phyloP scores from a whole-genome alignment of 208 protist genomes.

The Trypanosoma vivax region DNA sequence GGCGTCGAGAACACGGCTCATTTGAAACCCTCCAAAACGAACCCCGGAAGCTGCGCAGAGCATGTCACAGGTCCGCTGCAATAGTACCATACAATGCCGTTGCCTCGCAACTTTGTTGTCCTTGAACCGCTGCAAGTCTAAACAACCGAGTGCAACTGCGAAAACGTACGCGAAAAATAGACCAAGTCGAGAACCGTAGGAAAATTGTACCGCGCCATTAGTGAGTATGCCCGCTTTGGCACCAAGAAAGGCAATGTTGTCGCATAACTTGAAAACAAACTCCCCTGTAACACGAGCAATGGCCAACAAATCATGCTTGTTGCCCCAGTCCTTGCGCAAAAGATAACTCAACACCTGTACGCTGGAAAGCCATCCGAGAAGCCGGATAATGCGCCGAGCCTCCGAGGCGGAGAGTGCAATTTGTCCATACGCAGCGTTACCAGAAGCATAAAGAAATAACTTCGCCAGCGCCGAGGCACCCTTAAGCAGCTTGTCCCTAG shows the following conservation, averaged over 20 bases:
- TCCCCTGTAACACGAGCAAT: slow-evolving; percentile 64
- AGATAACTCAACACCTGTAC: slow-evolving; percentile 48
- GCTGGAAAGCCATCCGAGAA: slow-evolving; percentile 64
- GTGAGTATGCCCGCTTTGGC: slow-evolving; percentile 27
- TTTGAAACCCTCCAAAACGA: slow-evolving; percentile 4
- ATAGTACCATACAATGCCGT: slow-evolving; percentile 35
- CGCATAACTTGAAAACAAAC: slow-evolving; percentile 63
- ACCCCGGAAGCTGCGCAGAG: slow-evolving; percentile 24
- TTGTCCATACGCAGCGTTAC: slow-evolving; percentile 39
- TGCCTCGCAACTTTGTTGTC: too few species aligned
- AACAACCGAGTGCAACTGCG: slow-evolving; percentile 49
- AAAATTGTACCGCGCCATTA: slow-evolving; percentile 24
- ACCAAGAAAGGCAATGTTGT: slow-evolving; percentile 74
- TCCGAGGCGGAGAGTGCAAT: slow-evolving; percentile 56
- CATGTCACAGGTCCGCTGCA: slow-evolving; percentile 69
- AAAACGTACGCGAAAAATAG: slow-evolving; percentile 67
- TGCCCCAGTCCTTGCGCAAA: slow-evolving; percentile 36
- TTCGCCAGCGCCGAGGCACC: slow-evolving; percentile 65
- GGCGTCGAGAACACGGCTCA: slow-evolving; percentile 17
- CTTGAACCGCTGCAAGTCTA: too few species aligned
- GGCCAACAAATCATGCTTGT: slow-evolving; percentile 49
- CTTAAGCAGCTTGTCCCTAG: slow-evolving; percentile 77
- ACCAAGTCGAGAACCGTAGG: slow-evolving; percentile 31
- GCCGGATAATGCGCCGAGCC: slow-evolving; percentile 52
- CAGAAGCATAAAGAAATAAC: slow-evolving; percentile 30